Evolutionary conservation across 306 rosid genomes (phyloP), one percentile per base, ranked within the genome.

Genomic region (Fagus sylvatica): DNA sequence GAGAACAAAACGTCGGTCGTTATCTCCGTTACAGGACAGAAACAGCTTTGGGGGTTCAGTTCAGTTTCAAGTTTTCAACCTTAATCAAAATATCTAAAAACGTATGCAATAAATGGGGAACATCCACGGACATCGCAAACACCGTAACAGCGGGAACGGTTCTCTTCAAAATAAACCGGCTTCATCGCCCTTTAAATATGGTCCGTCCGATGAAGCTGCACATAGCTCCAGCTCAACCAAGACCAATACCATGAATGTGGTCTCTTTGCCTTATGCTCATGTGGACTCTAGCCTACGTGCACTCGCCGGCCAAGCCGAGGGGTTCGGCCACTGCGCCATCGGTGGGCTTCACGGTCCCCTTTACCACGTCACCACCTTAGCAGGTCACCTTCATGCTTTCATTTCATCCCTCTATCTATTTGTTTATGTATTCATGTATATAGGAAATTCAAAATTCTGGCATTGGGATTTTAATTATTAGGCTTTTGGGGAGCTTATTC

Each of bases 261-360:
- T 66, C 4, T 42, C 88, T 75, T 83, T 91, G 46, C 99, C 98
- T 61, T 95, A 95, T 59, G 48, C 87, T 53, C 89, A 71, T 41
- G 91, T 88, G 73, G 98, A 95, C 80, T 68, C 88, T 55, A 56
- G 78, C 77, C 82, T 95, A 72, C 97, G 97, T 4, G 85, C 91
- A 73, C 91, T 95, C 49, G 92, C 99, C 30, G 83, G 73, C 42
- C 92, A 88, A 42, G 99, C 99, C 4, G 90, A 95, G 79, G 99
- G 99, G 22, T 95, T 91, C 53, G 99, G 98, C 39, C 96, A 90
- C 72, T 80, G 30, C 61, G 93, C 98, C 2, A 76, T 93, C 74
- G 99, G 98, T 65, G 99, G 99, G 16, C 91, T 95, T 72, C 91
- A 90, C 55, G 99, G 97, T 39, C 81, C 89, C 39, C 76, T 93